Evolutionary conservation across 2,329 filamentous ascomycete species (phyloP), one percentile per base, ranked within the genome.

Genomic region (Plectosphaerella sp.): DNA sequence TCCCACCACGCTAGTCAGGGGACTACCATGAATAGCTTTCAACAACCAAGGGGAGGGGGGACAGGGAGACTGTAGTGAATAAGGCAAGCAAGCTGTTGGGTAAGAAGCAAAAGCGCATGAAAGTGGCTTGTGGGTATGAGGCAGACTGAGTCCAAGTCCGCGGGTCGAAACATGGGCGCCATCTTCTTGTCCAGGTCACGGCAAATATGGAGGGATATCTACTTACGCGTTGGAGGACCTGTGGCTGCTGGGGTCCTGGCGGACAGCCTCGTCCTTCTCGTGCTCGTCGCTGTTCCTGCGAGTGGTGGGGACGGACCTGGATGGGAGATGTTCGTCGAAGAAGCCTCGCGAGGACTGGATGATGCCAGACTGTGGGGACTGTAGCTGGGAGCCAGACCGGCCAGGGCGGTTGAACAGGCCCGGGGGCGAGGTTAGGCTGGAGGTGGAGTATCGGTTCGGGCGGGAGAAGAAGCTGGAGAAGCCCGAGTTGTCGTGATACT

Each of bases 211-310:
- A 37, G 25, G 25, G 16, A 39, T 20, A 18, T 12, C 15, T 46
- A 91, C 90, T 84, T 83, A 94, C 90, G 86, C 83, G 67, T 89
- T 88, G 48, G 83, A 85, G 47, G 87, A 83, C 52, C 89, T 81
- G 64, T 89, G 87, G 61, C 86, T 86, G 36, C 85, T 84, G n/a
- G 83, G 78, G 61, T 87, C 79, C 66, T 87, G 79, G 58, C 84
- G 77, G 62, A 88, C 82, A 57, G 86, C 83, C 60, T 87, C 84
- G 64, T 91, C 88, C 64, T 93, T 91, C 62, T 96, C 90, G 60
- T 93, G 89, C 59, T 93, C 88, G 65, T 97, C 89, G 50, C 93
- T 97, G 66, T 96, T 95, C 59, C 92, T 88, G 58, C 92, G 83
- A 56, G 92, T 94, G 28, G 83, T 86, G 46, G 92, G 91, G 48